These are phyloP conservation scores for Heracleum sosnowskyi DNA, from an alignment of 129 eudicot species.

Conservation along the genomic window DNA sequence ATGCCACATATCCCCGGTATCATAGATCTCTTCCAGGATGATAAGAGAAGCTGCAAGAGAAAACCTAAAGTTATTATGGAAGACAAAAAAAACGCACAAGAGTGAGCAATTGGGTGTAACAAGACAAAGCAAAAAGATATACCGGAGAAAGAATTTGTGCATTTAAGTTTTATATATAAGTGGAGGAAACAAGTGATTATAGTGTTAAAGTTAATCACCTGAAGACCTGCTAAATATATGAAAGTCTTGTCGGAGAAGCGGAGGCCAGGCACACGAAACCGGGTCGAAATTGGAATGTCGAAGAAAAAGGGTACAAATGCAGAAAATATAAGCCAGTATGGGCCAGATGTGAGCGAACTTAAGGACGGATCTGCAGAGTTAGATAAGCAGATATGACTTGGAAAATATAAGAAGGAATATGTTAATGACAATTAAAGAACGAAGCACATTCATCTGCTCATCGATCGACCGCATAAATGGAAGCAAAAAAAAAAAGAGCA, in stretches of 20 bases:
- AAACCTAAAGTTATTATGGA: constrained; percentile 10
- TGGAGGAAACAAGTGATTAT: background rate
- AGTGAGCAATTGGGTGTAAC: background rate
- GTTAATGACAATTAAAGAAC: background rate
- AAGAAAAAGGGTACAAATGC: constrained; percentile 85
- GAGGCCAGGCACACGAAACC: constrained; percentile 67
- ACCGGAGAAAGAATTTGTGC: background rate
- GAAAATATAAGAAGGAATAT: background rate
- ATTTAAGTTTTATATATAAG: background rate
- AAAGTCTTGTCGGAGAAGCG: constrained; percentile 91
- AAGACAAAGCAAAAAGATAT: background rate
- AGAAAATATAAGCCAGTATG: constrained; percentile 85
- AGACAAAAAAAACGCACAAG: background rate
- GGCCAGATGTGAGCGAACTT: constrained; percentile 73
- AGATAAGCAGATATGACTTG: background rate
- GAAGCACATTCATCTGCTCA: background rate
- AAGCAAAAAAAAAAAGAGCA: background rate
- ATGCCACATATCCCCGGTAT: constrained; percentile 93
- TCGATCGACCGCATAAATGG: background rate
- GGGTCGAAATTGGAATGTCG: constrained; percentile 88
- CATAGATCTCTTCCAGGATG: constrained; percentile 91
- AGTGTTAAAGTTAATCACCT: constrained; percentile 38
- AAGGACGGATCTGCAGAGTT: constrained; percentile 70
- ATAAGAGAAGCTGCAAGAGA: constrained; percentile 75
- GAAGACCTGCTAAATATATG: constrained; percentile 93